Evolutionary conservation across 306 rosid species (phyloP).

Genomic region (Trifolium fragiferum): DNA sequence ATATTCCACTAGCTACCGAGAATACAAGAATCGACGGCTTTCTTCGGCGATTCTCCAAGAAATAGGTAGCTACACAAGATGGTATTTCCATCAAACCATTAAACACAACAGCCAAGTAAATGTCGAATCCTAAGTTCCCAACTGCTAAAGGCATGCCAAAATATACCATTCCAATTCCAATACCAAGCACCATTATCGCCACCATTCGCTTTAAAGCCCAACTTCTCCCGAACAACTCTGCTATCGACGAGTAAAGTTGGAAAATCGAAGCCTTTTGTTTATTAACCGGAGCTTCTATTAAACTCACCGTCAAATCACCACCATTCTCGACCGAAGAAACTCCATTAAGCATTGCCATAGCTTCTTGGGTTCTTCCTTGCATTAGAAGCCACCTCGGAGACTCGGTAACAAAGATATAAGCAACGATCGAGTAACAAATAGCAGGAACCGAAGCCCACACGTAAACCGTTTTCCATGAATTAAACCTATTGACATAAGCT

Average conservation of each 20-base stretch:
- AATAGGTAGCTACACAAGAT: conserved; percentile 37
- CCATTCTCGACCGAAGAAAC: not conserved
- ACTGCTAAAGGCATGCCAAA: conserved; percentile 56
- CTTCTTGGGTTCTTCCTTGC: conserved; percentile 40
- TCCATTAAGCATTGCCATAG: conserved; percentile 26
- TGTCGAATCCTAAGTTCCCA: conserved; percentile 53
- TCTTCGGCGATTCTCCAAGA: conserved; percentile 27
- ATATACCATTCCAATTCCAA: conserved; percentile 55
- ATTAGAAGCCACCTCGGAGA: conserved; percentile 51
- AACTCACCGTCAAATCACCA: not conserved
- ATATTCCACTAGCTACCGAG: conserved; percentile 32
- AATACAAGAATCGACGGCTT: conserved; percentile 37
- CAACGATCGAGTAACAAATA: conserved; percentile 27
- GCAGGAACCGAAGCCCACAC: conserved; percentile 45
- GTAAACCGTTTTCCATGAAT: conserved; percentile 43
- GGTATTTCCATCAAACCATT: conserved; percentile 53
- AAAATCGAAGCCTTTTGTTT: conserved; percentile 25
- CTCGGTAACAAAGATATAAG: conserved; percentile 29
- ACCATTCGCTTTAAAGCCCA: conserved; percentile 39
- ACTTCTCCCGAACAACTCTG: conserved; percentile 28
- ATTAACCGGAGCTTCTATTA: not conserved
- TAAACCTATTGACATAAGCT: conserved; percentile 43
- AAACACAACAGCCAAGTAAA: conserved; percentile 45
- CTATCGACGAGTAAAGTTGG: conserved; percentile 34
- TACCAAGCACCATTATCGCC: conserved; percentile 37